Conservation (phyloP, 768 basidiomycete species). For the Lyophyllum atratum region DNA sequence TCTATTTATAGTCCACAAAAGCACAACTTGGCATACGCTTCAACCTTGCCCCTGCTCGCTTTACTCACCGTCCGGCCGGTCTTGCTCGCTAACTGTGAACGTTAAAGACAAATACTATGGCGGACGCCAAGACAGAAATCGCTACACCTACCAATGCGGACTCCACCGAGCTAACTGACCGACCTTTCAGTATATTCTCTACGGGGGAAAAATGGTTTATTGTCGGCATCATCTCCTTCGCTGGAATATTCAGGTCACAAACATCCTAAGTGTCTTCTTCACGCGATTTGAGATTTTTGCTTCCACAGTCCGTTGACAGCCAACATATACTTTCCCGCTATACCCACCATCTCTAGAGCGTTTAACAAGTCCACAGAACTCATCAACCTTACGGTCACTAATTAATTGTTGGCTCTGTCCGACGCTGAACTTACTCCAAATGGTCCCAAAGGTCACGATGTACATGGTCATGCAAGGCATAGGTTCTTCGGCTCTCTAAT, state of each 20-base stretch:
- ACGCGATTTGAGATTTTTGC: neutral
- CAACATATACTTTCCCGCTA: conserved; percentile 73
- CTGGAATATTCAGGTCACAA: conserved; percentile 62
- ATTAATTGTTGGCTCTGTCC: conserved; percentile 18
- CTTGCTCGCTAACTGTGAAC: too few species aligned
- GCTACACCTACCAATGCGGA: neutral
- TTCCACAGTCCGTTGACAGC: conserved; percentile 1
- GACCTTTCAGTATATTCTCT: conserved; percentile 50
- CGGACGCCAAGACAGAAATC: neutral
- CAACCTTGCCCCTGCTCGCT: neutral
- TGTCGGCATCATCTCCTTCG: conserved; percentile 56
- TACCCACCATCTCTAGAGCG: conserved; percentile 62
- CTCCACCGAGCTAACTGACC: neutral
- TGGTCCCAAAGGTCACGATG: conserved; percentile 53
- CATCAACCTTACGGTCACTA: conserved; percentile 71
- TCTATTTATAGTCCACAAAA: neutral
- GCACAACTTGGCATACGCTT: neutral
- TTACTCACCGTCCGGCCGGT: neutral
- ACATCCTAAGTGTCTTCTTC: neutral
- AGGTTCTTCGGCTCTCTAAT: conserved; percentile 31
- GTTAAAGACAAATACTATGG: neutral
- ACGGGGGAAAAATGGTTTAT: conserved; percentile 68
- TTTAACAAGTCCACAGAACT: conserved; percentile 70
- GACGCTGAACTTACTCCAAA: neutral
- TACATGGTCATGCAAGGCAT: conserved; percentile 73